These are phyloP conservation scores for Alternaria metachromatica DNA, from an alignment of 2,329 filamentous ascomycete species.

Conservation along the genomic window DNA sequence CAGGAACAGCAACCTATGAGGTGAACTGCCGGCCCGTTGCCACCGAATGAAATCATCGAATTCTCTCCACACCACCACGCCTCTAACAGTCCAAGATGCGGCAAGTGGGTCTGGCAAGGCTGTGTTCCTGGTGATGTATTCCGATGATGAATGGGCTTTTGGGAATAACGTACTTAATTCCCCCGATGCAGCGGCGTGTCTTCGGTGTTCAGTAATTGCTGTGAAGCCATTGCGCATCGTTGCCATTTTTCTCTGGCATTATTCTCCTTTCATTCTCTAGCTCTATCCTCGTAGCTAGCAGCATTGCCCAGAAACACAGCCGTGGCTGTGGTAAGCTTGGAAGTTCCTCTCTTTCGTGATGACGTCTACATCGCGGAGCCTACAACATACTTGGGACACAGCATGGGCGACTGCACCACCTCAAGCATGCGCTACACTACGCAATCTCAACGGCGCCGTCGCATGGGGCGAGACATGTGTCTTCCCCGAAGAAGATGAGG, in stretches of 20 bases:
- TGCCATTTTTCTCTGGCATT: neutral
- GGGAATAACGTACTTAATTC: conserved; percentile 2
- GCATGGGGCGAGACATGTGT: conserved; percentile 84
- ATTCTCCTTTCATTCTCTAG: neutral
- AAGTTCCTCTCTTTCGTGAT: conserved; percentile 1
- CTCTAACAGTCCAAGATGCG: neutral
- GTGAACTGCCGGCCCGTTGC: conserved; percentile 2
- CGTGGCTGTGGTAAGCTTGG: neutral
- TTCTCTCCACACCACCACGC: neutral
- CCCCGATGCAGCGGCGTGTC: neutral
- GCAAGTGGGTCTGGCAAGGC: conserved; percentile 16
- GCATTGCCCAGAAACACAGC: neutral
- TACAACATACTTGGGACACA: conserved; percentile 25
- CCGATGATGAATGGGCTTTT: neutral
- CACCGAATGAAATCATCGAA: conserved; percentile 5
- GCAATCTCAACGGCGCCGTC: conserved; percentile 15
- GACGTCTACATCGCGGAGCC: conserved; percentile 21
- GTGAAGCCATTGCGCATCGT: neutral
- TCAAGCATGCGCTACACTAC: conserved; percentile 25
- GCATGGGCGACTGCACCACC: conserved; percentile 23
- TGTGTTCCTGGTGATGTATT: conserved; percentile 11
- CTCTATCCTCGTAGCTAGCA: neutral
- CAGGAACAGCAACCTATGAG: conserved; percentile 6
- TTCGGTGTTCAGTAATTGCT: neutral
- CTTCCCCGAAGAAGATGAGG: conserved; percentile 78